Evolutionary conservation across 345 rosid genomes (phyloP), one percentile per base, ranked within the genome.

Genomic region (Passiflora organensis): DNA sequence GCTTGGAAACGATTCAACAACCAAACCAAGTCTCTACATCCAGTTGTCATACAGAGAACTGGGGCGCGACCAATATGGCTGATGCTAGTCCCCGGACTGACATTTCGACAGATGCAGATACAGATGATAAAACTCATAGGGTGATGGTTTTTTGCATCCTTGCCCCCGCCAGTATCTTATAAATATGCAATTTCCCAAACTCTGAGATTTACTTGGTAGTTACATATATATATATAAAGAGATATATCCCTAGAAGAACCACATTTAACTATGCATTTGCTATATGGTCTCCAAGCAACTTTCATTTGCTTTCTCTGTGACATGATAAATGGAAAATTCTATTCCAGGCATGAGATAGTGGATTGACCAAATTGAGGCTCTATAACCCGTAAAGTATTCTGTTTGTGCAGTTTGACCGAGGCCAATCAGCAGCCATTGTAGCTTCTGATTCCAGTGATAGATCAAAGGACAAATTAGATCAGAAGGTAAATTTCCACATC

Each of bases 361-460:
- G n/a, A 43, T 48, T 22, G 13, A 41, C 17, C 55, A 55, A 11
- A 39, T 48, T 61, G 46, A 18, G 56, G 55, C 24, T 19, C 21
- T 54, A 59, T 70, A 57, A 62, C 67, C 42, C 24, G n/a, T 56
- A 34, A 12, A 13, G 15, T 34, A 1, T 48, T 67, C 10, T 55
- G 11, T 43, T 17, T 42, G 14, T 82, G 81, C 84, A 89, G 97
- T 82, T 78, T 59, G 89, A 82, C 51, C 74, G 84, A 73, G 86
- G 76, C 43, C 74, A 65, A 53, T 70, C 77, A 36, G 60, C 47
- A 25, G 77, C 45, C 62, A 16, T 76, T n/a, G 78, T 49, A 38
- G 91, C 77, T 49, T 91, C 86, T 56, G 99, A 93, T 71, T 94
- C 97, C 67, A 85, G 96, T 65, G 99, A 94, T 65, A 82, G 93